phyloP scores from a whole-genome alignment of 805 yeast genomes.

The Myxozyma neglecta region DNA sequence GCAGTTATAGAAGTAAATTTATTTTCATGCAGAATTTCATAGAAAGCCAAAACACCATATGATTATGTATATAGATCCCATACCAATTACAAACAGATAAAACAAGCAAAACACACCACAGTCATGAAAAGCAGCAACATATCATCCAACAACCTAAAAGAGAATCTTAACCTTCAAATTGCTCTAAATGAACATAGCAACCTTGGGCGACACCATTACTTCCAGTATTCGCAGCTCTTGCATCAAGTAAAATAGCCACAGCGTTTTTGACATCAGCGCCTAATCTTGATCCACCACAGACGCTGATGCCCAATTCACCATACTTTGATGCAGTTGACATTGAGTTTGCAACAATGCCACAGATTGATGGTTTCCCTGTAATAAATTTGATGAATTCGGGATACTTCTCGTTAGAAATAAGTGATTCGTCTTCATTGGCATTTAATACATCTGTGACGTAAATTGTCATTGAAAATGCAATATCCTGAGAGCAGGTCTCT shows the following conservation, averaged over 20 bases:
- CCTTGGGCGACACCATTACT: constrained; percentile 30
- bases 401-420: neutral
- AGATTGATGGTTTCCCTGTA: constrained; percentile 16
- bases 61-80: neutral
- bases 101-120: neutral
- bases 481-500: neutral
- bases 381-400: neutral
- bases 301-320: constrained; percentile 32
- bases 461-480: neutral
- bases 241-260: constrained; percentile 26
- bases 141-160: neutral
- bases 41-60: neutral
- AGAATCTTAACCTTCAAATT: constrained; percentile 9
- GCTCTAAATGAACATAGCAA: constrained; percentile 32
- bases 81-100: neutral
- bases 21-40: neutral
- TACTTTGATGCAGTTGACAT: constrained; percentile 5
- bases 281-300: constrained; percentile 31
- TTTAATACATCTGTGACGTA: constrained; percentile 6
- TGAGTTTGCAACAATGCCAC: constrained; percentile 3
- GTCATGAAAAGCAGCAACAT: neutral
- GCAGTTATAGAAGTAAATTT: too few species aligned
- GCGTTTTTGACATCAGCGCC: constrained; percentile 16
- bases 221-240: constrained; percentile 32
- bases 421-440: neutral